Evolutionary conservation across 1,284 basidiomycete genomes (phyloP).

Genomic region (Heliocybe sulcata): DNA sequence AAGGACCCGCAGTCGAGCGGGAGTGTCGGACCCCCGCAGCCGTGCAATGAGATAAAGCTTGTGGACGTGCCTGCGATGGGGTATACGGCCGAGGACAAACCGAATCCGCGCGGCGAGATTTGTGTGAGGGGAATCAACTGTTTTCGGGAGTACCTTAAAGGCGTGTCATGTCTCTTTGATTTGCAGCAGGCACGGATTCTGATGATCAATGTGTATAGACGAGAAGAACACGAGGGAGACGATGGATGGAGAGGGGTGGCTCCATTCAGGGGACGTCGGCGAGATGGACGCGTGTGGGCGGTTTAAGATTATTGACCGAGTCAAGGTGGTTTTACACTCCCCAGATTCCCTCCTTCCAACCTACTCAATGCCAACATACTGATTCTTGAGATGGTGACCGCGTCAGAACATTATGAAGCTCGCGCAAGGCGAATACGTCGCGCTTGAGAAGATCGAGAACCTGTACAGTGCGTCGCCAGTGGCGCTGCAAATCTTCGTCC

Average conservation of each 20-base stretch:
- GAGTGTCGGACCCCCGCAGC: slow-evolving; percentile 73
- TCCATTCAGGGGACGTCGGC: slow-evolving; percentile 91
- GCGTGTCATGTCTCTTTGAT: slow-evolving; percentile 24
- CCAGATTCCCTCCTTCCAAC: slow-evolving; percentile 4
- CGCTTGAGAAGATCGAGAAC: slow-evolving; percentile 92
- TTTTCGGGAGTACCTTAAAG: slow-evolving; percentile 69
- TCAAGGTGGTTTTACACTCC: slow-evolving; percentile 54
- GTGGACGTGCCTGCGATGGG: slow-evolving; percentile 85
- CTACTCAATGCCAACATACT: background rate
- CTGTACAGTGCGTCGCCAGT: slow-evolving; percentile 68
- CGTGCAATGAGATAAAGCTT: slow-evolving; percentile 77
- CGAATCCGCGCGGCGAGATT: slow-evolving; percentile 88
- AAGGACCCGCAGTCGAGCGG: slow-evolving; percentile 64
- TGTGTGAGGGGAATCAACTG: slow-evolving; percentile 66
- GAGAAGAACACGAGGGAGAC: slow-evolving; percentile 61
- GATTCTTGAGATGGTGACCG: background rate
- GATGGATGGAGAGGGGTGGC: slow-evolving; percentile 78
- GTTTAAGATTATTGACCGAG: slow-evolving; percentile 88
- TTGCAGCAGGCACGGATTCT: background rate
- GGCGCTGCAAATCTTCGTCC: slow-evolving; percentile 73
- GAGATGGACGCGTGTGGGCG: slow-evolving; percentile 77
- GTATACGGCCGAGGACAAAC: slow-evolving; percentile 85
- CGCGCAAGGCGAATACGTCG: slow-evolving; percentile 95
- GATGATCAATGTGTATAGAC: slow-evolving; percentile 33
- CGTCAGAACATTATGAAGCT: slow-evolving; percentile 94